Conservation (phyloP, 352 stramenopile genomes). For the Phytophthora sp. region DNA sequence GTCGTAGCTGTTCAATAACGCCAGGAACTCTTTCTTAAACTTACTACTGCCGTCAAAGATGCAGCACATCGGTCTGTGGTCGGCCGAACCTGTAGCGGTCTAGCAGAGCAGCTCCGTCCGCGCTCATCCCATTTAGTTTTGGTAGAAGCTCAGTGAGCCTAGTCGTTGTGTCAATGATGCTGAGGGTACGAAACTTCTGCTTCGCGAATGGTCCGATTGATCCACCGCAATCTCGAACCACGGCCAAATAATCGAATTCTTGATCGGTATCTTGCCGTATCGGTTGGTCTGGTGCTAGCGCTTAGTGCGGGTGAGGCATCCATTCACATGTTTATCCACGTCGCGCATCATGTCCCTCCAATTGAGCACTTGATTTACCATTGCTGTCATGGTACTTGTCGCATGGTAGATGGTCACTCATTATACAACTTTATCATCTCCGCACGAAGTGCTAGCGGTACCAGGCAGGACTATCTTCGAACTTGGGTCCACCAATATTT, state of each 20-base stretch:
- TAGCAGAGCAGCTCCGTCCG: neutral
- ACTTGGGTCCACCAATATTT: neutral
- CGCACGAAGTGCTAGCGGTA: neutral
- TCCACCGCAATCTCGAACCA: slow-evolving; percentile 6
- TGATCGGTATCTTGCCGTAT: slow-evolving; percentile 1
- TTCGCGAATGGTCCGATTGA: neutral
- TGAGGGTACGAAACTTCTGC: neutral
- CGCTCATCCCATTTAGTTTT: neutral
- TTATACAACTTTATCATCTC: neutral
- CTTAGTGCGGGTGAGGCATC: neutral
- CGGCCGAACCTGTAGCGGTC: slow-evolving; percentile 4
- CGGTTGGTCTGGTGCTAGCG: neutral
- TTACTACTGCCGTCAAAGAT: slow-evolving; percentile 1
- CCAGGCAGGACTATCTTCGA: neutral
- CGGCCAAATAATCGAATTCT: neutral
- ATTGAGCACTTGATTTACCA: slow-evolving; percentile 7
- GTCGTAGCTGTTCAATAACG: slow-evolving; percentile 8
- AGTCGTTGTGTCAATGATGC: slow-evolving; percentile 14
- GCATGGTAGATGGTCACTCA: slow-evolving; percentile 12
- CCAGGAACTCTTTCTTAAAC: slow-evolving; percentile 16
- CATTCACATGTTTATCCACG: neutral
- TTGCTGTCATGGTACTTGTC: neutral
- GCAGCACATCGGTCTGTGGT: neutral
- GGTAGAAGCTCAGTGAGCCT: neutral
- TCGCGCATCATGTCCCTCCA: neutral